A percentile compares a stretch with the other conserved stretches of the same genome.
These are phyloP conservation scores for Sisymbrium irio DNA, from an alignment of 345 rosid genomes.

Conservation along the genomic window DNA sequence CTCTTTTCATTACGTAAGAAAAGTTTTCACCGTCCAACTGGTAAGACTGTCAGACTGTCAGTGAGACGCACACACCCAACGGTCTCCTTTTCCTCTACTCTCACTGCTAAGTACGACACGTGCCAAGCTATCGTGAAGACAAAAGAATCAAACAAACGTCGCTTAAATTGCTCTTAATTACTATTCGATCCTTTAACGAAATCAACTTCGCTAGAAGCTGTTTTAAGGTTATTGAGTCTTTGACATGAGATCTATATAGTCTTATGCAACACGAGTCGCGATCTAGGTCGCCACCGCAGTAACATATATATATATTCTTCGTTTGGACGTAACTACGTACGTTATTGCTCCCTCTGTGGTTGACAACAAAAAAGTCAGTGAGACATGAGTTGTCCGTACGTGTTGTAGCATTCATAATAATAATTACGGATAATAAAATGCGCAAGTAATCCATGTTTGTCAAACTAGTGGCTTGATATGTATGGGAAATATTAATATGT, in stretches of 20 bases:
- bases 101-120: not conserved
- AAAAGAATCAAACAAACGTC: not conserved
- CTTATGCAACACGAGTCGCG: not conserved
- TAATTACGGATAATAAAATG: not conserved
- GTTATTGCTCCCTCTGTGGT: not conserved
- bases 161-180: not conserved
- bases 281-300: not conserved
- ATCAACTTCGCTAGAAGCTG: not conserved
- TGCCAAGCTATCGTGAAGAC: not conserved
- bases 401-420: not conserved
- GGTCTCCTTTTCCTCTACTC: conserved; percentile 1
- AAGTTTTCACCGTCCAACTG: conserved; percentile 13
- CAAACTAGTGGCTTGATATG: not conserved
- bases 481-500: not conserved
- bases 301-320: not conserved
- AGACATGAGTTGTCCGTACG: not conserved
- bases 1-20: conserved; percentile 13
- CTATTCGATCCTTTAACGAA: not conserved
- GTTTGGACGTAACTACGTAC: not conserved
- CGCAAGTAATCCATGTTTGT: not conserved
- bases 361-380: not conserved
- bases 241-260: not conserved
- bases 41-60: not conserved
- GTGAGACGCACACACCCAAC: conserved; percentile 23
- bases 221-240: not conserved